These are phyloP conservation scores for Cyclotella sp. DNA, from an alignment of 108 stramenopile genomes.

Conservation along the genomic window DNA sequence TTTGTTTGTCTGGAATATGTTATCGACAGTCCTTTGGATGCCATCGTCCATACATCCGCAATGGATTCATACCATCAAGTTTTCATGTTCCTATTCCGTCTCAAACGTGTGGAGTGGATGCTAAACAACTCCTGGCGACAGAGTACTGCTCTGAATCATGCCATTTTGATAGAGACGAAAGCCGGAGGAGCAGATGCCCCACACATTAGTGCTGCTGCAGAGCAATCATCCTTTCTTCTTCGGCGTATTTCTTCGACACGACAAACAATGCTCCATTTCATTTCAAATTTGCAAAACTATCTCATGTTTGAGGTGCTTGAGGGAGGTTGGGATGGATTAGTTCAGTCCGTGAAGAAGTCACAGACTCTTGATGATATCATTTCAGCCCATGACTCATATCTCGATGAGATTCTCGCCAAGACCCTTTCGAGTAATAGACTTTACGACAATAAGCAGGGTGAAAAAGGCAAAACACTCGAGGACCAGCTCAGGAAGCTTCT, in stretches of 20 bases:
- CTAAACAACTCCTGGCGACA: slow-evolving; percentile 93
- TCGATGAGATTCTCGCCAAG: slow-evolving; percentile 80
- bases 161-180: slow-evolving; percentile 60
- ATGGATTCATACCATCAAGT: slow-evolving; percentile 81
- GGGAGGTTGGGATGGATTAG: slow-evolving; percentile 88
- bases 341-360: slow-evolving; percentile 68
- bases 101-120: slow-evolving; percentile 94
- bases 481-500: slow-evolving; percentile 67
- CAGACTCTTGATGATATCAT: slow-evolving; percentile 91
- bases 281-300: slow-evolving; percentile 95
- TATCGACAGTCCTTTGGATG: slow-evolving; percentile 85
- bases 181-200: slow-evolving; percentile 53
- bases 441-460: slow-evolving; percentile 27
- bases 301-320: slow-evolving; percentile 99
- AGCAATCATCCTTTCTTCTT: slow-evolving; percentile 71
- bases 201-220: slow-evolving; percentile 53
- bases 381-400: slow-evolving; percentile 90
- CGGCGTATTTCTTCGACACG: slow-evolving; percentile 91
- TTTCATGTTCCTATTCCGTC: slow-evolving; percentile 91
- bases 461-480: slow-evolving; percentile 44
- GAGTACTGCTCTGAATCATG: slow-evolving; percentile 89
- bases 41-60: slow-evolving; percentile 82
- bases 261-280: slow-evolving; percentile 95
- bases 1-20: slow-evolving; percentile 92
- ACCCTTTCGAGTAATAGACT: slow-evolving; percentile 64